Evolutionary conservation across 768 basidiomycete species (phyloP).

Genomic region (Boletales sp.): DNA sequence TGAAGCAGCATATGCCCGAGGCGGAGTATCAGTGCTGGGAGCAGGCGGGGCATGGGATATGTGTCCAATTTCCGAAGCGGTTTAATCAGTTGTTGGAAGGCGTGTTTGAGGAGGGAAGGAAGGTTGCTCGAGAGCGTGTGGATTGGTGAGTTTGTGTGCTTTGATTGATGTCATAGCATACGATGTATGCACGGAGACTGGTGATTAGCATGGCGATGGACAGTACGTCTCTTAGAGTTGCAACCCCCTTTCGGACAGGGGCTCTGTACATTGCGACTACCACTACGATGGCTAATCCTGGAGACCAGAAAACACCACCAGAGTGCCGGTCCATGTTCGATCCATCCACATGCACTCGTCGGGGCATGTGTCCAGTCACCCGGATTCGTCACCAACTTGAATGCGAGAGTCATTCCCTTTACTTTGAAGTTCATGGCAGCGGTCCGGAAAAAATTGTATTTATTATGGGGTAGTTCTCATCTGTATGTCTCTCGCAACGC

Average conservation of each 20-base stretch:
- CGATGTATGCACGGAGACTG: too few relatives aligned
- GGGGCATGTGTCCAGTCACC: conserved; percentile 76
- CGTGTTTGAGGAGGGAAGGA: conserved; percentile 50
- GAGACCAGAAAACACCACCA: conserved; percentile 3
- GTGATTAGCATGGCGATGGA: too few relatives aligned
- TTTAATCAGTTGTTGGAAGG: conserved; percentile 59
- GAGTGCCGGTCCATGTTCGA: conserved; percentile 50
- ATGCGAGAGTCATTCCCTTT: conserved; percentile 68
- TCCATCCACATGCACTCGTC: conserved; percentile 56
- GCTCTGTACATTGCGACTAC: neutral
- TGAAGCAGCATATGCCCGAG: conserved; percentile 57
- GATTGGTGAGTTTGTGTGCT: too few relatives aligned
- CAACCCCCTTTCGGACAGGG: too few relatives aligned
- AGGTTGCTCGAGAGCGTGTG: neutral
- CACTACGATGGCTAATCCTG: conserved; percentile 4
- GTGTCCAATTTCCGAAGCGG: conserved; percentile 43
- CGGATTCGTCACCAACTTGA: conserved; percentile 44
- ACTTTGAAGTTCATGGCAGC: conserved; percentile 74
- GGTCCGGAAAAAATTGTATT: conserved; percentile 65
- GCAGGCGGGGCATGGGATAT: conserved; percentile 61
- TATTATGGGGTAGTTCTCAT: conserved; percentile 61
- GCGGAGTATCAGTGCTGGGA: conserved; percentile 56
- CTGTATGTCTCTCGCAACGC: neutral
- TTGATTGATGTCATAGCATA: too few relatives aligned
- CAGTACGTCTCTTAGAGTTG: too few relatives aligned